phyloP scores from a whole-genome alignment of 306 rosid species.

The Castanopsis chinensis region DNA sequence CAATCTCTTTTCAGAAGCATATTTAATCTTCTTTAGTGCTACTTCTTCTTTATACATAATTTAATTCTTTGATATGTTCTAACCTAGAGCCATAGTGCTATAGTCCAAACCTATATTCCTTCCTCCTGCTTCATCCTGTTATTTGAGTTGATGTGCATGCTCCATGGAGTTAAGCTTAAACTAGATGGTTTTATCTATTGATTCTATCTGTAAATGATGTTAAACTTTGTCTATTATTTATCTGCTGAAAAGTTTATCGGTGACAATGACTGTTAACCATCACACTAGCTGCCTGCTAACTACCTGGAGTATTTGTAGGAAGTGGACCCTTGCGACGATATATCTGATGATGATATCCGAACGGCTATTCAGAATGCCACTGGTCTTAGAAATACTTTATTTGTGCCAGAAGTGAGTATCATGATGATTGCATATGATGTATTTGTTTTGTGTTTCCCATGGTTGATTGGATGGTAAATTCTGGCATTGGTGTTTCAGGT shows the following conservation, averaged over 20 bases:
- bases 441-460: not conserved
- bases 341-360: slow-evolving; percentile 42
- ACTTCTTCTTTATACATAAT: not conserved
- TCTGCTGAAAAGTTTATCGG: not conserved
- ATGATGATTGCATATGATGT: slow-evolving; percentile 5
- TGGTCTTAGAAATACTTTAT: slow-evolving; percentile 39
- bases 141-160: not conserved
- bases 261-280: not conserved
- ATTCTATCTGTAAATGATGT: not conserved
- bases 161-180: not conserved
- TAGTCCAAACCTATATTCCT: not conserved
- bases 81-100: not conserved
- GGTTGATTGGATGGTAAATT: not conserved
- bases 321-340: slow-evolving; percentile 43
- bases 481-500: slow-evolving; percentile 24
- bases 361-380: slow-evolving; percentile 44
- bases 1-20: not conserved
- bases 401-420: slow-evolving; percentile 43
- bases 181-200: not conserved
- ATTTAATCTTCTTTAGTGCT: not conserved
- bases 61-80: not conserved
- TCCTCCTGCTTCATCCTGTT: not conserved
- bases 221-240: not conserved
- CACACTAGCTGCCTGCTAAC: not conserved
- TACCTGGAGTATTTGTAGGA: slow-evolving; percentile 31